Evolutionary conservation across 208 protist genomes (phyloP), one percentile per base, ranked within the genome.

Genomic region (Trypanosoma cruzi): DNA sequence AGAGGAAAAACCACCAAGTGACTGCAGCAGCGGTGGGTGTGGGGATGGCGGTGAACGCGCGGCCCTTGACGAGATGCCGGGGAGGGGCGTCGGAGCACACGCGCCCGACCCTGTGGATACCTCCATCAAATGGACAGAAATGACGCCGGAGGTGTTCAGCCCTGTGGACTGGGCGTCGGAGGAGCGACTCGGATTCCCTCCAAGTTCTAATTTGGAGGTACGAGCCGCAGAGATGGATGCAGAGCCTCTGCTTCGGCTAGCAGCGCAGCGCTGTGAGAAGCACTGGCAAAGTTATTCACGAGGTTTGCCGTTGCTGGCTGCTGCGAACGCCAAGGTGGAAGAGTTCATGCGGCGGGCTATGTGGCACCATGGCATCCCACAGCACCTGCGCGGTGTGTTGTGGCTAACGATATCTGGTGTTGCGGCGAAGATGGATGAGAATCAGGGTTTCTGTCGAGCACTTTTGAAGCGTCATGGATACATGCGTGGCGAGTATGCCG

Each of bases 401-500:
- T 93, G 87, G 87, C 71, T 93, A 14, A 93, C 87, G 18, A 57
- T 88, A 40, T 86, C 84, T 6, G 87, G 87, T 26, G 70, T 83
- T 28, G 87, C 84, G 26, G 60, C 77, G 69, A 81, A 82, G 53
- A 80, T 89, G 48, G 84, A 93, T 40, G 87, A 93, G 65, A 93
- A 93, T 63, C 78, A 87, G 57, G 85, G 82, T 58, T 90, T 90
- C 48, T 93, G 84, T 71, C 73, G 70, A 20, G 54, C 74, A 49
- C 68, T 93, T 22, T 75, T 93, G 29, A 73, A 71, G 22, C 64
- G 75, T 34, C 75, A 85, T 67, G 82, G 87, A 4, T 85, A 85
- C 52, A 78, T 84, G 63, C 60, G 62, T 14, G 86, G 81, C 16
- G 56, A 59, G 18, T 54, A 73, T 24, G 73, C 62, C 0, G 68